phyloP scores from a whole-genome alignment of 495 filamentous ascomycete species.

The Pseudoneurospora amorphoporcata region DNA sequence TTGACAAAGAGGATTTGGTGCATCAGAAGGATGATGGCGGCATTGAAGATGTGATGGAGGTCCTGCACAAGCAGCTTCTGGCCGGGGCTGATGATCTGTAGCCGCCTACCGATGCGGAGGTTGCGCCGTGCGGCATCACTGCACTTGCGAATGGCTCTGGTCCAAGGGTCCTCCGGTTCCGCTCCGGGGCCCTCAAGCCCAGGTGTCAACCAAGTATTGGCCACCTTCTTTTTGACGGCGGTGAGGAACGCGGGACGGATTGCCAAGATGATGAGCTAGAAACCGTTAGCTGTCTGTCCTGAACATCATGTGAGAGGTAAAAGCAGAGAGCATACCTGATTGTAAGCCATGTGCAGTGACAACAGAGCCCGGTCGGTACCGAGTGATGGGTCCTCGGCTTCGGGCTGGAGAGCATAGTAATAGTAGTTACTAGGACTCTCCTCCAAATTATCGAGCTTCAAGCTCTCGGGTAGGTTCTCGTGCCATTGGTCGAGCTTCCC shows the following conservation, averaged over 20 bases:
- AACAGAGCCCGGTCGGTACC: conserved; percentile 20
- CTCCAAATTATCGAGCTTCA: conserved; percentile 2
- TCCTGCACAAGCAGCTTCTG: conserved; percentile 23
- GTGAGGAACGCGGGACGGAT: conserved; percentile 30
- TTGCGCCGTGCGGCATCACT: conserved; percentile 25
- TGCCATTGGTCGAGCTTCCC: conserved; percentile 19
- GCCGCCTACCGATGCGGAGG: conserved; percentile 20
- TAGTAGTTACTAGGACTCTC: conserved; percentile 1
- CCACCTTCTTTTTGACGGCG: conserved; percentile 27
- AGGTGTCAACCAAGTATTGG: conserved; percentile 10
- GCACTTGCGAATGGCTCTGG: conserved; percentile 16
- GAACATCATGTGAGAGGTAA: neutral
- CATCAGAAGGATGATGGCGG: conserved; percentile 31
- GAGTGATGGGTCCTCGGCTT: conserved; percentile 1
- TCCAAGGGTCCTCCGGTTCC: conserved; percentile 12
- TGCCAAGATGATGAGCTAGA: conserved; percentile 28
- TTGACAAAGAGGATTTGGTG: conserved; percentile 23
- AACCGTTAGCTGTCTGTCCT: conserved; percentile 1
- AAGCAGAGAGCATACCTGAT: conserved; percentile 20
- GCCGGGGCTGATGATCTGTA: conserved; percentile 13
- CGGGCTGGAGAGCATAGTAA: neutral
- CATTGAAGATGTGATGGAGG: conserved; percentile 36
- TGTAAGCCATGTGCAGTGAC: conserved; percentile 32
- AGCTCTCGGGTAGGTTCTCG: conserved; percentile 6
- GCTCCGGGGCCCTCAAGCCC: conserved; percentile 4